Percentiles rank a stretch among this genome's conserved stretches.
Evolutionary conservation across 2,329 filamentous ascomycete species (phyloP).

Genomic region (Phialophora verrucosa): DNA sequence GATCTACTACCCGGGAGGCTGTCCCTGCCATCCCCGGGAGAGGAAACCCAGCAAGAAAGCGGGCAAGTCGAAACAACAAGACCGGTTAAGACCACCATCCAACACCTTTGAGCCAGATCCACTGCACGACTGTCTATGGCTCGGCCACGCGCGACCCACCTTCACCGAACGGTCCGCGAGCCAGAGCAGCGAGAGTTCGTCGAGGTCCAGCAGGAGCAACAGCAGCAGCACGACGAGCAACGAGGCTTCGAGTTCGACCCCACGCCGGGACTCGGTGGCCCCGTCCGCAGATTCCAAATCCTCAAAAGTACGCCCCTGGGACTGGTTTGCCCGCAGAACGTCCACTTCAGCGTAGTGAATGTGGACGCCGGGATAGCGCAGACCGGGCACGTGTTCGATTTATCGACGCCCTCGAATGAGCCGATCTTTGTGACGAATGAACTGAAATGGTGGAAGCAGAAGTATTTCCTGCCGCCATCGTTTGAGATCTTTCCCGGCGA

Average conservation of each 20-base stretch:
- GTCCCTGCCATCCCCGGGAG: slow-evolving; percentile 37
- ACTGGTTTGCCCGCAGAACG: slow-evolving; percentile 37
- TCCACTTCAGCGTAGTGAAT: slow-evolving; percentile 28
- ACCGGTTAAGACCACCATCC: slow-evolving; percentile 7
- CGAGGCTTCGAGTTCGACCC: slow-evolving; percentile 11
- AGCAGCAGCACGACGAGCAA: slow-evolving; percentile 13
- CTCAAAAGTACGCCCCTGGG: slow-evolving; percentile 36
- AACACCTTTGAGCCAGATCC: slow-evolving; percentile 21
- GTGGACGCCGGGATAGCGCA: slow-evolving; percentile 18
- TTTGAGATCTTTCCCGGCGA: slow-evolving; percentile 21
- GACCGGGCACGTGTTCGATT: slow-evolving; percentile 3
- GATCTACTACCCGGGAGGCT: slow-evolving; percentile 37
- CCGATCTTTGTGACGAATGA: slow-evolving; percentile 24
- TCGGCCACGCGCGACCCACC: slow-evolving; percentile 32
- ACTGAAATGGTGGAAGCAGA: slow-evolving; percentile 35
- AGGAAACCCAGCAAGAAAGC: slow-evolving; percentile 25
- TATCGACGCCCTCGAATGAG: slow-evolving; percentile 1
- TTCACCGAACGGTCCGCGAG: slow-evolving; percentile 28
- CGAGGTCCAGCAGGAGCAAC: slow-evolving; percentile 2
- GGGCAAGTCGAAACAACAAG: slow-evolving; percentile 30
- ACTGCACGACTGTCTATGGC: slow-evolving; percentile 28
- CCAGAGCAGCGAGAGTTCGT: slow-evolving; percentile 34
- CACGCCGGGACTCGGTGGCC: slow-evolving; percentile 13
- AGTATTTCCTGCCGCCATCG: slow-evolving; percentile 27
- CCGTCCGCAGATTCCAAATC: slow-evolving; percentile 34